Conservation (phyloP, 495 filamentous ascomycete species). For the Aspergillus taichungensis region DNA sequence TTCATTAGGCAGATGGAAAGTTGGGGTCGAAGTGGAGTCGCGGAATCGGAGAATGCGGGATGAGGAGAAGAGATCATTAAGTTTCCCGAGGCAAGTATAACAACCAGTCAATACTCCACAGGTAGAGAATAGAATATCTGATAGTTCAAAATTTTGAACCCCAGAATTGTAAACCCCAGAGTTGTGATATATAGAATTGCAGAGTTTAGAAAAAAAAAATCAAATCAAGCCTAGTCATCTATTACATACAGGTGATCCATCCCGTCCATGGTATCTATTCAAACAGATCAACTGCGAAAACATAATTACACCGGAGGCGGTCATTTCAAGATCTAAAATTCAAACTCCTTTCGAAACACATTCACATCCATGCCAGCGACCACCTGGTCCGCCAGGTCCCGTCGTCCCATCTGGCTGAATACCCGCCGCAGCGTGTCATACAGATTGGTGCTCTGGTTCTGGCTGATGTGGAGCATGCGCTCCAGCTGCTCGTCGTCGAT, state of each 20-base stretch:
- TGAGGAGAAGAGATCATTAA: neutral
- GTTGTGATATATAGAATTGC: too few species aligned
- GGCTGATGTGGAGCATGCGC: constrained; percentile 60
- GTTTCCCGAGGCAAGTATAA: neutral
- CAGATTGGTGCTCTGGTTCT: constrained; percentile 94
- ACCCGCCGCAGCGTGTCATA: constrained; percentile 89
- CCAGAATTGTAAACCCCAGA: too few species aligned
- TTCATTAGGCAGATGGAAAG: neutral
- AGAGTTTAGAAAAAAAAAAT: too few species aligned
- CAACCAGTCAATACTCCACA: neutral
- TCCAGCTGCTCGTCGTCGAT: constrained; percentile 63
- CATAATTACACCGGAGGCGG: neutral
- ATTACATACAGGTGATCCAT: too few species aligned
- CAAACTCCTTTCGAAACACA: constrained; percentile 73
- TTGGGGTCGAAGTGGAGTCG: too few species aligned
- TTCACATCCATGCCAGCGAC: constrained; percentile 86
- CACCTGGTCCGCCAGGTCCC: constrained; percentile 82
- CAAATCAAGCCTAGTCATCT: too few species aligned
- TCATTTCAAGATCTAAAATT: constrained; percentile 42
- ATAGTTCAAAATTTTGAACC: too few species aligned
- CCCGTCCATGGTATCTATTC: constrained; percentile 1
- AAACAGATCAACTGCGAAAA: neutral
- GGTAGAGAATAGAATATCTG: too few species aligned
- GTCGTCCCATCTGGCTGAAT: constrained; percentile 85
- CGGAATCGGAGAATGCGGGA: neutral